These are phyloP conservation scores for Beauveria rudraprayagi DNA, from an alignment of 2,329 filamentous ascomycete species.

Conservation along the genomic window DNA sequence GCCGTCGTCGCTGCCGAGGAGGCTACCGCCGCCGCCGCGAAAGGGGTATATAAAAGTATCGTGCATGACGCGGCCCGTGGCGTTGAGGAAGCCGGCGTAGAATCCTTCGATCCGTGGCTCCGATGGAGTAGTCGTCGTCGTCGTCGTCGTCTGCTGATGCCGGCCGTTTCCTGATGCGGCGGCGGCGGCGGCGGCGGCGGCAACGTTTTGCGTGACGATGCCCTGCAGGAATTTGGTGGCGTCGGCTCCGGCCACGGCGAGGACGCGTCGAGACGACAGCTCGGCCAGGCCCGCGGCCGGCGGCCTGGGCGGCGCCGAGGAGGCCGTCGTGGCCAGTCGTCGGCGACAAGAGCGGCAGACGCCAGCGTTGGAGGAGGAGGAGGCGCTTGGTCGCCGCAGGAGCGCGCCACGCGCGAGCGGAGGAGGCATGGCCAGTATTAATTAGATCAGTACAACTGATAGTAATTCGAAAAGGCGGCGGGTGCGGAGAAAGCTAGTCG, in stretches of 20 bases:
- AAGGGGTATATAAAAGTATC: slow-evolving; percentile 85
- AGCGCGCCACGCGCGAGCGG: slow-evolving; percentile 18
- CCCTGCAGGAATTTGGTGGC: slow-evolving; percentile 82
- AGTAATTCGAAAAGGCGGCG: neutral
- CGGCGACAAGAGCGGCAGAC: slow-evolving; percentile 25
- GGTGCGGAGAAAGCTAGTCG: neutral
- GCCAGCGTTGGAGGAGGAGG: slow-evolving; percentile 6
- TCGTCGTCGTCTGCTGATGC: slow-evolving; percentile 14
- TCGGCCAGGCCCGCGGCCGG: slow-evolving; percentile 40
- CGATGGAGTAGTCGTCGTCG: slow-evolving; percentile 10
- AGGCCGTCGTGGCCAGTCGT: slow-evolving; percentile 20
- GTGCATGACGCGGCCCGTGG: slow-evolving; percentile 73
- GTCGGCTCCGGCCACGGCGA: slow-evolving; percentile 72
- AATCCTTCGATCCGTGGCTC: slow-evolving; percentile 42
- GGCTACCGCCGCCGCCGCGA: slow-evolving; percentile 14
- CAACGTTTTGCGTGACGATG: slow-evolving; percentile 59
- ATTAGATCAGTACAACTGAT: neutral
- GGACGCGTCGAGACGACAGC: slow-evolving; percentile 68
- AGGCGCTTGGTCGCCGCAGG: slow-evolving; percentile 13
- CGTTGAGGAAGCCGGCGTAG: slow-evolving; percentile 81
- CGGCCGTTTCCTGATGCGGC: too few species aligned
- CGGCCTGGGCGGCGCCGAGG: slow-evolving; percentile 27
- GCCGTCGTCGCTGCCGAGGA: slow-evolving; percentile 21
- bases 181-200: slow-evolving; percentile 27
- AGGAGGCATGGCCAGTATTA: slow-evolving; percentile 15